phyloP scores from a whole-genome alignment of 768 basidiomycete genomes.

The Amylocystis lapponica region DNA sequence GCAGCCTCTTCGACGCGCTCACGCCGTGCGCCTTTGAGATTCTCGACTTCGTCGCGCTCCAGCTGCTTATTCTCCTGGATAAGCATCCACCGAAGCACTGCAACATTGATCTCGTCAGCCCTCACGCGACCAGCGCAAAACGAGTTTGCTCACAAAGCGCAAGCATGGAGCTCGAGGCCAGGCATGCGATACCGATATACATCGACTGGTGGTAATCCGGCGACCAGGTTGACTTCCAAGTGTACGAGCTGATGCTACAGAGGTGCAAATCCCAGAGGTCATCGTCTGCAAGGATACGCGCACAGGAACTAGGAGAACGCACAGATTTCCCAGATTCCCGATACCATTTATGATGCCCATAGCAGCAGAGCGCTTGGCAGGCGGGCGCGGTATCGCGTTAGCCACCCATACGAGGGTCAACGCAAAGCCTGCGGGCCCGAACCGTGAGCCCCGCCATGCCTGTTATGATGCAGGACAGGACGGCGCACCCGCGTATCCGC shows the following conservation, averaged over 20 bases:
- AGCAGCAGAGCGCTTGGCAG: conserved; percentile 48
- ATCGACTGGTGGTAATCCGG: conserved; percentile 60
- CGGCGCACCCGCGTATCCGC: conserved; percentile 42
- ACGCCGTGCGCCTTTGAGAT: conserved; percentile 39
- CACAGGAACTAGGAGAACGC: conserved; percentile 16
- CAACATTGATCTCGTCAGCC: not conserved
- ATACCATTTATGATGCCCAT: conserved; percentile 59
- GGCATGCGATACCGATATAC: conserved; percentile 38
- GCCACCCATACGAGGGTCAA: conserved; percentile 57
- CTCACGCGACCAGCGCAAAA: conserved; percentile 15
- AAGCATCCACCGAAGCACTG: conserved; percentile 41
- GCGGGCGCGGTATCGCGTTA: conserved; percentile 55
- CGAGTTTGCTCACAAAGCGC: conserved; percentile 27
- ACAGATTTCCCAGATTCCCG: conserved; percentile 55
- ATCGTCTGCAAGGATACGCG: too few relatives aligned
- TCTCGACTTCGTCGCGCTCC: conserved; percentile 40
- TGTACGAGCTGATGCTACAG: conserved; percentile 51
- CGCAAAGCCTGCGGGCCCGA: conserved; percentile 45
- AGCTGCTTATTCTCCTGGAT: conserved; percentile 45
- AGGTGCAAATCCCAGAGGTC: not conserved
- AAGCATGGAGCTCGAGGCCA: conserved; percentile 27
- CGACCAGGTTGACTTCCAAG: conserved; percentile 55
- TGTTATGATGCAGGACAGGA: conserved; percentile 34
- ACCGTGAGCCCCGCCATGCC: not conserved
- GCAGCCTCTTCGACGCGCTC: conserved; percentile 54